Percentiles rank a stretch among this genome's conserved stretches.
Conservation (phyloP, 208 protist species). For the Zelonia costaricensis region DNA sequence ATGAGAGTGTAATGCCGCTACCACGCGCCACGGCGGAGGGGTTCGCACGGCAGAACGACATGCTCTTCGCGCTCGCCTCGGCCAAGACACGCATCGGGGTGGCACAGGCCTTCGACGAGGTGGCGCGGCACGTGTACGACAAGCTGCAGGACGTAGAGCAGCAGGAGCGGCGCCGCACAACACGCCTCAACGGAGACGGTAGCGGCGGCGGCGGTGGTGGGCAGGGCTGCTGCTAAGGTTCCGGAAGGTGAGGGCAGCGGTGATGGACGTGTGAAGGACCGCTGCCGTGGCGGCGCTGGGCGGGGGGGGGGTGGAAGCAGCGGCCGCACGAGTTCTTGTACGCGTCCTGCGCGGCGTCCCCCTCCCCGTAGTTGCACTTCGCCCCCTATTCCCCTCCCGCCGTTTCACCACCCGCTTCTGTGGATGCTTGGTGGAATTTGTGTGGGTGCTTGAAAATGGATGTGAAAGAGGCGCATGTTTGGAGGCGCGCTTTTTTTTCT, state of each 20-base stretch:
- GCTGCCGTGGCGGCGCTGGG: background rate
- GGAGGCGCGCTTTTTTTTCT: too few relatives aligned
- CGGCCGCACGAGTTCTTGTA: too few relatives aligned
- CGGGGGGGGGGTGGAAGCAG: background rate
- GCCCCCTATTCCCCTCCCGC: too few relatives aligned
- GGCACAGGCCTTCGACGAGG: slow-evolving; percentile 81
- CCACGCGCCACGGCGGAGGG: slow-evolving; percentile 44
- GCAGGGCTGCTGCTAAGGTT: slow-evolving; percentile 19
- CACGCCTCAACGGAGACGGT: slow-evolving; percentile 11
- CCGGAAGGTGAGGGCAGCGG: too few relatives aligned
- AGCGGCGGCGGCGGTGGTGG: slow-evolving; percentile 7
- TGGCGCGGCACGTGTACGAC: slow-evolving; percentile 69
- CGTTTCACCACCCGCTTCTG: too few relatives aligned
- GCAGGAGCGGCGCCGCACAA: slow-evolving; percentile 19
- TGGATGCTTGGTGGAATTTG: too few relatives aligned
- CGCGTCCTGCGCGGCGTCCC: too few relatives aligned
- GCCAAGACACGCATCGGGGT: slow-evolving; percentile 82
- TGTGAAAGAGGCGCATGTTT: too few relatives aligned
- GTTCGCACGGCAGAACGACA: slow-evolving; percentile 73
- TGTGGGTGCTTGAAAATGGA: too few relatives aligned
- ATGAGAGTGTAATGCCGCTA: slow-evolving; percentile 50
- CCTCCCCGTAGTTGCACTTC: too few relatives aligned
- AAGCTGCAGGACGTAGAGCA: slow-evolving; percentile 29
- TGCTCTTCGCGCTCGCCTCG: slow-evolving; percentile 82
- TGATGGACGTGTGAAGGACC: background rate